A percentile compares a stretch with the other conserved stretches of the same genome.
Conservation (phyloP, 805 yeast genomes). For the Metschnikowia chrysomelidarum region DNA sequence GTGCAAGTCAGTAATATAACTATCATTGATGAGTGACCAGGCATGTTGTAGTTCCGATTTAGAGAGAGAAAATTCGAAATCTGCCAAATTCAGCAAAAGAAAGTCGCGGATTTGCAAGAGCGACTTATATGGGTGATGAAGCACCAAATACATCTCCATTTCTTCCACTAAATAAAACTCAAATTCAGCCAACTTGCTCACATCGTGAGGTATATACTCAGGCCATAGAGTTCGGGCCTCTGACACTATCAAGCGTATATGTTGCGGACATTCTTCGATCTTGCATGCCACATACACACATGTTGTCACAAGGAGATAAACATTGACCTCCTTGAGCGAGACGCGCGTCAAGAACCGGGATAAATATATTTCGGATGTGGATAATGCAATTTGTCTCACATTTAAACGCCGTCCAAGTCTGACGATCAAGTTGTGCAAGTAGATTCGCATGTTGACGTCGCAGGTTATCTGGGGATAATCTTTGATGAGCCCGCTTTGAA, state of each 20-base stretch:
- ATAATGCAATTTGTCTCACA: constrained; percentile 77
- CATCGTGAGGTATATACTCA: constrained; percentile 87
- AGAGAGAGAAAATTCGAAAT: constrained; percentile 37
- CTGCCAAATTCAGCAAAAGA: constrained; percentile 31
- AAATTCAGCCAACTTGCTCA: constrained; percentile 89
- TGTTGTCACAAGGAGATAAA: constrained; percentile 78
- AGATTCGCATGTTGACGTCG: constrained; percentile 70
- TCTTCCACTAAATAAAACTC: constrained; percentile 93
- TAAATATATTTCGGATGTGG: constrained; percentile 85
- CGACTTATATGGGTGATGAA: constrained; percentile 74
- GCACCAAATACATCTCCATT: constrained; percentile 65
- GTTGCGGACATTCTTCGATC: constrained; percentile 94
- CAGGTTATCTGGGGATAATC: constrained; percentile 46
- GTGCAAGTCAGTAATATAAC: constrained; percentile 84
- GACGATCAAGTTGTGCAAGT: constrained; percentile 69
- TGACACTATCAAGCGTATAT: constrained; percentile 74
- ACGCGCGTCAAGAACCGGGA: constrained; percentile 74
- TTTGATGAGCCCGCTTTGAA: constrained; percentile 41
- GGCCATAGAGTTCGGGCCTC: constrained; percentile 95
- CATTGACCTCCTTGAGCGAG: constrained; percentile 75
- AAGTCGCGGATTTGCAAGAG: constrained; percentile 50
- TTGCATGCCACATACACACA: constrained; percentile 89
- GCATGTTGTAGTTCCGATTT: constrained; percentile 76
- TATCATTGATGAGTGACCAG: constrained; percentile 89
- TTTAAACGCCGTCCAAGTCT: constrained; percentile 76